Conservation (phyloP, 805 yeast species). For the Dipodascus geniculatus region DNA sequence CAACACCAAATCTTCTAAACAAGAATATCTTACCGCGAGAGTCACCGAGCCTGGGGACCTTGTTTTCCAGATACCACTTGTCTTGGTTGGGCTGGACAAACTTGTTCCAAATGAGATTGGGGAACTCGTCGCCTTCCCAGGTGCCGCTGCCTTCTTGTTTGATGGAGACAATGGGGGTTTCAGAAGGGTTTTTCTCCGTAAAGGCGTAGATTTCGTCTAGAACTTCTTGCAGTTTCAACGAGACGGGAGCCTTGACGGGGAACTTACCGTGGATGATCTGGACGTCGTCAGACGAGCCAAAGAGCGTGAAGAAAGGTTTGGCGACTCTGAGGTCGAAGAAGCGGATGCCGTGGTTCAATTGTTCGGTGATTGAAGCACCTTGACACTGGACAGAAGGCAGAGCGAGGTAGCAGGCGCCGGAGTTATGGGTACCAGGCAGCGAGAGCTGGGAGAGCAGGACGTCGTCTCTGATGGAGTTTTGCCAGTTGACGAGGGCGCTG, state of each 20-base stretch:
- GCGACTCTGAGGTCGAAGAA: conserved; percentile 61
- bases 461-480: conserved; percentile 41
- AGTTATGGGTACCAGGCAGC: conserved; percentile 78
- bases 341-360: conserved; percentile 62
- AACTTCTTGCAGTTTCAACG: conserved; percentile 39
- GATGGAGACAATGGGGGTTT: conserved; percentile 53
- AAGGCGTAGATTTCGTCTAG: conserved; percentile 50
- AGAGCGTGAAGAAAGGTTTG: conserved; percentile 41
- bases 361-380: conserved; percentile 45
- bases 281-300: conserved; percentile 36
- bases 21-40: conserved; percentile 55
- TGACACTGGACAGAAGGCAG: conserved; percentile 72
- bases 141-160: conserved; percentile 63
- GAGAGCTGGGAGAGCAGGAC: conserved; percentile 41
- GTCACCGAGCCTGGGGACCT: conserved; percentile 48
- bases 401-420: conserved; percentile 61
- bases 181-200: conserved; percentile 40
- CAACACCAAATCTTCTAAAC: conserved; percentile 62
- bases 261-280: conserved; percentile 66
- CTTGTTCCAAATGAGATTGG: conserved; percentile 45
- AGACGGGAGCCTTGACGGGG: conserved; percentile 53
- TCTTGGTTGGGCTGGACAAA: conserved; percentile 39
- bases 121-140: conserved; percentile 64
- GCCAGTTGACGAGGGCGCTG: conserved; percentile 32
- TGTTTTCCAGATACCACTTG: conserved; percentile 47